These are phyloP conservation scores for Wallacemonas sp. DNA, from an alignment of 208 protist species.

Conservation along the genomic window DNA sequence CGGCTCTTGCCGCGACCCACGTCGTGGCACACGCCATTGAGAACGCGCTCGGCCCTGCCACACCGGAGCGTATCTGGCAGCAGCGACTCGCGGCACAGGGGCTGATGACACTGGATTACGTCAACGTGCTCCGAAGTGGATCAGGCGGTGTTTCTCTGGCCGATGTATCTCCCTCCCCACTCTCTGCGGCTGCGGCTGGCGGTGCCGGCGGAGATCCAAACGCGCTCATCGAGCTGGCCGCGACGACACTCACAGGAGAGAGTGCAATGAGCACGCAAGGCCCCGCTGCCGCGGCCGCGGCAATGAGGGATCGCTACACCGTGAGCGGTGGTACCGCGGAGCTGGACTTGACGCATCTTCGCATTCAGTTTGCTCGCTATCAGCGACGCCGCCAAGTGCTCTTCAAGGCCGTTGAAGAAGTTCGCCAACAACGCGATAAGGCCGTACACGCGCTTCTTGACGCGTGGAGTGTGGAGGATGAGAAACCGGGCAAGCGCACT, in stretches of 20 bases:
- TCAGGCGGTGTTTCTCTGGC: not conserved
- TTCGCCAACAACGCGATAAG: constrained; percentile 35
- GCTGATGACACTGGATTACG: constrained; percentile 2
- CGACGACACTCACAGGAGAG: not conserved
- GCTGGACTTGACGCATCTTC: constrained; percentile 67
- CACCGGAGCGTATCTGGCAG: not conserved
- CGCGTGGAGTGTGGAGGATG: constrained; percentile 56
- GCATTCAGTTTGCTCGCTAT: constrained; percentile 63
- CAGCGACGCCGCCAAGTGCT: constrained; percentile 56
- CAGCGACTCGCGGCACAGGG: constrained; percentile 4
- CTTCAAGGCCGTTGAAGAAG: constrained; percentile 31
- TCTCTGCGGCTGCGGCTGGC: constrained; percentile 3
- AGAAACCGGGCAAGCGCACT: constrained; percentile 30
- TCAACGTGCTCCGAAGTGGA: not conserved
- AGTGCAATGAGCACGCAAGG: not conserved
- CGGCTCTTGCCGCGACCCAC: not conserved
- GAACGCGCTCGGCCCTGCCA: not conserved
- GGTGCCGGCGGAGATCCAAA: no score
- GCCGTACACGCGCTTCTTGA: constrained; percentile 43
- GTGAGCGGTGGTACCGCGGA: constrained; percentile 14
- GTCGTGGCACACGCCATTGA: not conserved
- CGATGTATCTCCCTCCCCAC: not conserved
- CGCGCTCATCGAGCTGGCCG: not conserved
- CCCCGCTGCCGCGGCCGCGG: no score
- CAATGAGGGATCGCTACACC: not conserved